These are phyloP conservation scores for Pseudovirgaria hyperparasitica DNA, from an alignment of 2,329 filamentous ascomycete genomes.

Conservation along the genomic window DNA sequence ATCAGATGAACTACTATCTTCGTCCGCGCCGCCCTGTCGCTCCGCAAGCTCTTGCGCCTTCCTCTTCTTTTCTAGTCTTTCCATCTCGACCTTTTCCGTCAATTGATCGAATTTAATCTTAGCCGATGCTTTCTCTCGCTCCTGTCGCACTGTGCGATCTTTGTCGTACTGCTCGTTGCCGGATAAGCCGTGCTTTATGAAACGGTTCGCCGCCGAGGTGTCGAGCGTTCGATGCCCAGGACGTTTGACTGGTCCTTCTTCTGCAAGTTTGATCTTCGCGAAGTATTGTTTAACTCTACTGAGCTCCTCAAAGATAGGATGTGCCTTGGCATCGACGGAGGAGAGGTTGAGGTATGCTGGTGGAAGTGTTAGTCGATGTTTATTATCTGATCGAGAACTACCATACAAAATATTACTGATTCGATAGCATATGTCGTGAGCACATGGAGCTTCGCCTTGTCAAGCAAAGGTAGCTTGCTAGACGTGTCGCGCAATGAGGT, in stretches of 20 bases:
- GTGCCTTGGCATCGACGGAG: slow-evolving; percentile 65
- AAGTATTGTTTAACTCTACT: slow-evolving; percentile 84
- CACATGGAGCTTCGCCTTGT: slow-evolving; percentile 91
- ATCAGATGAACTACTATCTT: not conserved
- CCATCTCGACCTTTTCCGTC: slow-evolving; percentile 16
- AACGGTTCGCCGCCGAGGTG: slow-evolving; percentile 64
- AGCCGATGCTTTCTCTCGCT: slow-evolving; percentile 21
- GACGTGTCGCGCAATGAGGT: slow-evolving; percentile 53
- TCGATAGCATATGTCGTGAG: slow-evolving; percentile 80
- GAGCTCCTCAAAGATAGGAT: slow-evolving; percentile 76
- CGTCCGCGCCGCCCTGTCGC: not conserved
- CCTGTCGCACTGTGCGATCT: slow-evolving; percentile 23
- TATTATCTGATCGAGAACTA: slow-evolving; percentile 20
- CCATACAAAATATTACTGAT: slow-evolving; percentile 64
- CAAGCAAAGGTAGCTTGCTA: slow-evolving; percentile 75
- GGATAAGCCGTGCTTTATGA: slow-evolving; percentile 68
- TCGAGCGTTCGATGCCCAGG: slow-evolving; percentile 47
- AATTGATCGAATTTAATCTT: slow-evolving; percentile 24
- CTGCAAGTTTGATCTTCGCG: slow-evolving; percentile 71
- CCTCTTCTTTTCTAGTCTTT: slow-evolving; percentile 1
- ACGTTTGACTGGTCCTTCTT: slow-evolving; percentile 47
- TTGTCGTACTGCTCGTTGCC: slow-evolving; percentile 34
- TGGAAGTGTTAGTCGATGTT: slow-evolving; percentile 14
- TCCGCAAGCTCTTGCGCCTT: not conserved
- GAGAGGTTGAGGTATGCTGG: slow-evolving; percentile 58